Conservation (phyloP, 2,329 filamentous ascomycete species). For the Diaporthe humulicola region DNA sequence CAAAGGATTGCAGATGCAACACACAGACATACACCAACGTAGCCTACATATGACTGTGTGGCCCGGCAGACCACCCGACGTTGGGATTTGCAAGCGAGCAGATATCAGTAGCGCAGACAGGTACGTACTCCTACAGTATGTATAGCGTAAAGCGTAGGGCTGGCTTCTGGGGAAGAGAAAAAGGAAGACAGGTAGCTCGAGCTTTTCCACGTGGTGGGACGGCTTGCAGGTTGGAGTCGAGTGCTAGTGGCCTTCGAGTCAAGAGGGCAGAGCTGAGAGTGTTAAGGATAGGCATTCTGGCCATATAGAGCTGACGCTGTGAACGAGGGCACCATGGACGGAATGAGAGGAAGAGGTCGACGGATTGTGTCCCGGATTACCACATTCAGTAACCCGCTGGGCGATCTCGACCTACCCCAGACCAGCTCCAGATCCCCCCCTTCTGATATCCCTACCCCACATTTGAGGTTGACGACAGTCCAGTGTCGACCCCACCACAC, state of each 20-base stretch:
- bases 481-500: neutral
- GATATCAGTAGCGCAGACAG: neutral
- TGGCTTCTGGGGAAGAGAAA: neutral
- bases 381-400: slow-evolving; percentile 33
- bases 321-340: neutral
- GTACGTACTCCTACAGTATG: neutral
- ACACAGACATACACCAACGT: neutral
- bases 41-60: neutral
- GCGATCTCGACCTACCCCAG: slow-evolving; percentile 22
- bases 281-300: neutral
- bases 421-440: slow-evolving; percentile 28
- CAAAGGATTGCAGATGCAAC: slow-evolving; percentile 9
- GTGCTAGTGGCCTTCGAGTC: too few relatives aligned
- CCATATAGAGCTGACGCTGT: neutral
- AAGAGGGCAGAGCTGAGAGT: neutral
- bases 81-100: too few relatives aligned
- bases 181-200: neutral
- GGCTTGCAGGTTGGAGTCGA: neutral
- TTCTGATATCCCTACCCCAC: slow-evolving; percentile 36
- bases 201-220: neutral
- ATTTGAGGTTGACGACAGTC: slow-evolving; percentile 24
- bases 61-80: neutral
- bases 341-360: neutral
- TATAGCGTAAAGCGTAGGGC: slow-evolving; percentile 6
- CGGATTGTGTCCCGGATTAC: slow-evolving; percentile 31